A percentile compares a stretch with the other conserved stretches of the same genome.
These are phyloP conservation scores for Moricandia arvensis DNA, from an alignment of 345 rosid genomes.

Conservation along the genomic window DNA sequence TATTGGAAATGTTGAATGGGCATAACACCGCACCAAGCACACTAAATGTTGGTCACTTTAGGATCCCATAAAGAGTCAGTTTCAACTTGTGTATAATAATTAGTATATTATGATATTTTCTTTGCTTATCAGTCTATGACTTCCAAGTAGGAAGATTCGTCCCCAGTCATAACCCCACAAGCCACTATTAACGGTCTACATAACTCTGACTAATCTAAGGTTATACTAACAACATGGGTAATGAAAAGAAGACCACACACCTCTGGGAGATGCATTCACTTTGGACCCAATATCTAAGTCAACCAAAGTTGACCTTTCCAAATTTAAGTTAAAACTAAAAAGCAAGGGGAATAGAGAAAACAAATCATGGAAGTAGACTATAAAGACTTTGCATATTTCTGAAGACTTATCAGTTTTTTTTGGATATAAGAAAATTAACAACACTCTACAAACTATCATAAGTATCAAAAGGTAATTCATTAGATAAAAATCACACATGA, in stretches of 20 bases:
- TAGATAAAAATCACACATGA: conserved; percentile 4
- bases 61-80: conserved; percentile 16
- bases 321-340: not conserved
- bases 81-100: conserved; percentile 27
- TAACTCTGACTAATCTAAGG: conserved; percentile 17
- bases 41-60: conserved; percentile 1
- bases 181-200: conserved; percentile 12
- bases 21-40: no score
- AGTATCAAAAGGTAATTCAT: conserved; percentile 16
- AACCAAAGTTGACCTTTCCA: conserved; percentile 7
- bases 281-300: not conserved
- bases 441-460: not conserved
- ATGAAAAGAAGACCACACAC: conserved; percentile 6
- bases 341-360: no score
- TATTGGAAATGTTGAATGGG: conserved; percentile 42
- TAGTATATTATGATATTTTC: conserved; percentile 4
- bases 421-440: not conserved
- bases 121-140: conserved; percentile 1
- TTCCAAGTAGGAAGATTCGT: conserved; percentile 5
- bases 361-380: no score
- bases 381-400: no score
- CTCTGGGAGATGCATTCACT: not conserved
- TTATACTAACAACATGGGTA: no score
- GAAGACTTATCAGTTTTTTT: not conserved
- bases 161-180: conserved; percentile 7